phyloP scores from a whole-genome alignment of 495 filamentous ascomycete species.

The Trichoderma erinaceum region DNA sequence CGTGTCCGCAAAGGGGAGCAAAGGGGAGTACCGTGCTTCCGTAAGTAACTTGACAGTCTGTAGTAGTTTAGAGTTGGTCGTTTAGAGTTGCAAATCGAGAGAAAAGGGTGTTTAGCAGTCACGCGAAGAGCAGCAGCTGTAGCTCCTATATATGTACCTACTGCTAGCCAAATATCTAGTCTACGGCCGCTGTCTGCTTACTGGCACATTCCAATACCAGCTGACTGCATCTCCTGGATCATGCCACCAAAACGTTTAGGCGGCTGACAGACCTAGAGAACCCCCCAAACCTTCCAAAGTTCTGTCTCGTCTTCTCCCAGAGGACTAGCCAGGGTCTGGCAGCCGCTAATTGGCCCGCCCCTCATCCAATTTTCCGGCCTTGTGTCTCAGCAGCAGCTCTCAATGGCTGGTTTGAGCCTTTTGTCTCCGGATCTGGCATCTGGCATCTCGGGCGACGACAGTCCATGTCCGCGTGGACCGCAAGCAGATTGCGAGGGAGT shows the following conservation, averaged over 20 bases:
- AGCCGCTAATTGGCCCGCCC: conserved; percentile 1
- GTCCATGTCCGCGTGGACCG: neutral
- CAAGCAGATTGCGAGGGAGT: neutral
- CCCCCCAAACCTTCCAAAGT: neutral
- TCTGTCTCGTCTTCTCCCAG: neutral
- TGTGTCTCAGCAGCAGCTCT: neutral
- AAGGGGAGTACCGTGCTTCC: neutral
- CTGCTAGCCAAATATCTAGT: no score
- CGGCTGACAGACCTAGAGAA: neutral
- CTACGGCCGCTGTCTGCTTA: neutral
- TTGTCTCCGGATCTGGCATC: neutral
- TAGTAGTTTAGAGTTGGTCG: no score
- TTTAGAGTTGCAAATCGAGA: no score
- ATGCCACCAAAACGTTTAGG: neutral
- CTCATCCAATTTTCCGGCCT: neutral
- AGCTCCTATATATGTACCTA: neutral
- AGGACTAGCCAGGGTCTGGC: neutral
- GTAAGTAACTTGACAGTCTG: no score
- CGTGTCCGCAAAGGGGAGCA: neutral
- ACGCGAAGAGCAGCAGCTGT: no score
- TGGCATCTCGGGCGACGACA: neutral
- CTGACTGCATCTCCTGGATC: neutral
- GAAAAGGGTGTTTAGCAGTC: no score
- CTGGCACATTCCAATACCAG: neutral
- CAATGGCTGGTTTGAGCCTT: neutral